A percentile compares a stretch with the other conserved stretches of the same genome.
These are phyloP conservation scores for Cutaneotrichosporon sp. DNA, from an alignment of 1,284 basidiomycete genomes.

Conservation along the genomic window DNA sequence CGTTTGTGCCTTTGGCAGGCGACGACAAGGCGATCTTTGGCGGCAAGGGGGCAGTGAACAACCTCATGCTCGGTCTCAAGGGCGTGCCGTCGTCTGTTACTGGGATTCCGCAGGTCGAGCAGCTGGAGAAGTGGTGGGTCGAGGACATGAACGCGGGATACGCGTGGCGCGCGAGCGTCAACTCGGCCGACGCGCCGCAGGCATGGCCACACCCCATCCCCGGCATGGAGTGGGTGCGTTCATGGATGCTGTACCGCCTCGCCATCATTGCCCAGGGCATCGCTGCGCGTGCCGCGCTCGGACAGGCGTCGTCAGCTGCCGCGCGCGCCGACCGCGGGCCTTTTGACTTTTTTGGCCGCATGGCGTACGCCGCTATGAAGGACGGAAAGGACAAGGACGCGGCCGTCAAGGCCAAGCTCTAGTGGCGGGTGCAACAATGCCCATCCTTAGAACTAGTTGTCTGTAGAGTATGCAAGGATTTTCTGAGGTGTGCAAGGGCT, in stretches of 20 bases:
- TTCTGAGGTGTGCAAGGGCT: too few species aligned
- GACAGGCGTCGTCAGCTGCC: slow-evolving; percentile 78
- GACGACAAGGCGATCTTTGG: background rate
- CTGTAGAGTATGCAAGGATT: too few species aligned
- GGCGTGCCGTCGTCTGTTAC: slow-evolving; percentile 54
- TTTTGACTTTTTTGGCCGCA: slow-evolving; percentile 61
- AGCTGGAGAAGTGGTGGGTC: slow-evolving; percentile 57
- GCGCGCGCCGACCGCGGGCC: slow-evolving; percentile 54
- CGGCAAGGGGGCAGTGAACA: background rate
- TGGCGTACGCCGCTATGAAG: slow-evolving; percentile 51
- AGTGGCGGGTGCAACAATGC: background rate
- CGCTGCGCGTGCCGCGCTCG: slow-evolving; percentile 74
- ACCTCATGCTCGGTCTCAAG: slow-evolving; percentile 54
- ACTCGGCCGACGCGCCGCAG: background rate
- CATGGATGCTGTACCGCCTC: slow-evolving; percentile 53
- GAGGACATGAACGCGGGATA: slow-evolving; percentile 39
- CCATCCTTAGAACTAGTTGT: too few species aligned
- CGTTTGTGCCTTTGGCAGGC: background rate
- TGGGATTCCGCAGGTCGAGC: slow-evolving; percentile 62
- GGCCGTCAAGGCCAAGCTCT: background rate
- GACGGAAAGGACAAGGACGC: background rate
- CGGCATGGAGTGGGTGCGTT: slow-evolving; percentile 38
- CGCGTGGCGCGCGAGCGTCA: slow-evolving; percentile 20
- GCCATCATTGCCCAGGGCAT: slow-evolving; percentile 90
- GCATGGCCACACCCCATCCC: slow-evolving; percentile 39